Base-by-base conservation (phyloP, 768 basidiomycete genomes). In the Boletus vermiculosoides region DNA sequence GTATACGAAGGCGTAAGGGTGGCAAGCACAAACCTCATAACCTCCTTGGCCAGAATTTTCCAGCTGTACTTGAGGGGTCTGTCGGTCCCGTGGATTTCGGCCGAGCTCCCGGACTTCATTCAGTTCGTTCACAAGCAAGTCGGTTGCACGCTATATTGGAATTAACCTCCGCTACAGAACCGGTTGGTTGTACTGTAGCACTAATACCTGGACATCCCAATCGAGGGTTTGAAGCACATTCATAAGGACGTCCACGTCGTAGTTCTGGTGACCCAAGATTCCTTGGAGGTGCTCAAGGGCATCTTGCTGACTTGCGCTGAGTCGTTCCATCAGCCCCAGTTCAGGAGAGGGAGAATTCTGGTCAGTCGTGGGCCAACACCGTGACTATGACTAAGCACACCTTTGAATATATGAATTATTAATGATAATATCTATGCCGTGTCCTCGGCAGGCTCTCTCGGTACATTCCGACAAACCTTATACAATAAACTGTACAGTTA, bases 1-100 rank as follows among this genome's bases (percentile, higher is more conserved):
- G n/a, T 18, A 20, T 11, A 33, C 6, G 7, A 18, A 31, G 23
- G 15, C 12, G 13, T n/a, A 15, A 25, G 16, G 13, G 31, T 4
- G 16, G 16, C 18, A 45, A 13, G 9, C n/a, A 41, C 62, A 28
- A 36, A 63, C 62, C 52, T 54, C 56, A 47, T 52, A 45, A 22
- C 37, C 42, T 30, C 52, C 52, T 7, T 50, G 55, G 4, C 41
- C 37, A n/a, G 49, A 40, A 22, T 50, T 47, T 45, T 44, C 59
- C 8, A 16, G 31, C 8, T 42, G 54, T n/a, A 28, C 4, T 3
- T 45, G 57, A 33, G 34, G 42, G 4, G 36, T 8, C 15, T 28
- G 40, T 50, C 22, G 47, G 12, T 57, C 31, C 9, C 52, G 30
- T 11, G 28, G 15, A 18, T 22, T 33, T 25, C 12, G 25, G 34